A percentile compares a stretch with the other conserved stretches of the same genome.
phyloP scores from a whole-genome alignment of 2,329 filamentous ascomycete species.

The Xylaria arbuscula region DNA sequence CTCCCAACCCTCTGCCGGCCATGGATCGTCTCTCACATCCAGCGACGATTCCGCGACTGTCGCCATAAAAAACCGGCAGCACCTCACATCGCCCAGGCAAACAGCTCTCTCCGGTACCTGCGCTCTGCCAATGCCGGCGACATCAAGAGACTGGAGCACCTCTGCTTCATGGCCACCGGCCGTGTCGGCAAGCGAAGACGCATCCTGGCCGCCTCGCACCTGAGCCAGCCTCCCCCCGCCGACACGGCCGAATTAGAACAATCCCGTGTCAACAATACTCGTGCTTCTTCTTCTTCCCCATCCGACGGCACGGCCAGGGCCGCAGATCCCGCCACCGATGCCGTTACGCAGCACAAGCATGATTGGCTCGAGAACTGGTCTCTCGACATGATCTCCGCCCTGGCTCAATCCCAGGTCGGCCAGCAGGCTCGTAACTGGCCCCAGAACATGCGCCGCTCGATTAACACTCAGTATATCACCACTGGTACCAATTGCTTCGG shows the following conservation, averaged over 20 bases:
- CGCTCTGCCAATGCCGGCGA: constrained; percentile 66
- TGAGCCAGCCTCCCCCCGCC: constrained; percentile 54
- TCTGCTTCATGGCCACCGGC: constrained; percentile 65
- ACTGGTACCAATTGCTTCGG: constrained; percentile 63
- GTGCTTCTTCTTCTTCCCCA: background rate
- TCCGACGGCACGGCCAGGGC: background rate
- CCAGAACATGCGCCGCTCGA: constrained; percentile 44
- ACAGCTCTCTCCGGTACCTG: constrained; percentile 59
- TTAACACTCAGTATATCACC: constrained; percentile 53
- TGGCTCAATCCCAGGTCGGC: constrained; percentile 57
- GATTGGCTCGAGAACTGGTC: constrained; percentile 65
- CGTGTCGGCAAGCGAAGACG: constrained; percentile 63
- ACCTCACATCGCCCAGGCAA: constrained; percentile 55
- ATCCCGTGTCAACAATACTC: constrained; percentile 7
- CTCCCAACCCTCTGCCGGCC: constrained; percentile 64
- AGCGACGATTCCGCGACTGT: constrained; percentile 59
- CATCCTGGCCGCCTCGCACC: constrained; percentile 55
- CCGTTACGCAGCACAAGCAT: constrained; percentile 2
- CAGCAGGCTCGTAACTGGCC: constrained; percentile 49
- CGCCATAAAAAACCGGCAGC: constrained; percentile 42
- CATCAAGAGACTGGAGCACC: constrained; percentile 56
- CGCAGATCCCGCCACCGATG: background rate
- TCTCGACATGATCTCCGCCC: constrained; percentile 55
- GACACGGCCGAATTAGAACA: constrained; percentile 57
- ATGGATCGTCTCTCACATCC: constrained; percentile 58